Conservation (phyloP, 129 eudicot genomes). For the Deinandra increscens region DNA sequence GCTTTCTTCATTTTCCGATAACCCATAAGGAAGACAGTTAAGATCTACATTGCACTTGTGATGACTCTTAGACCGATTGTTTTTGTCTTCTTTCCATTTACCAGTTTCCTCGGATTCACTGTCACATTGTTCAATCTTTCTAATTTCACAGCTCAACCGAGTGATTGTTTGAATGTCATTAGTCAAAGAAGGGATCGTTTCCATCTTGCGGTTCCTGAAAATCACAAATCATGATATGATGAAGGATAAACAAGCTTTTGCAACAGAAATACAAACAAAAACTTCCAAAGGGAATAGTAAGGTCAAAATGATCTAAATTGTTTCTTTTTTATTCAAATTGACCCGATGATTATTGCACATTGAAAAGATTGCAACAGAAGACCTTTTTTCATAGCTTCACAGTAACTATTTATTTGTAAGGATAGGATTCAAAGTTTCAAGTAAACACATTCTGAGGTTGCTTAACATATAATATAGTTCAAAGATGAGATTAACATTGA, state of each 20-base stretch:
- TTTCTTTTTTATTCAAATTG: too few species aligned
- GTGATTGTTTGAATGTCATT: constrained; percentile 39
- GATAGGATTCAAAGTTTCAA: neutral
- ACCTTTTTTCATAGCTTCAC: neutral
- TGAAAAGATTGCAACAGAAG: neutral
- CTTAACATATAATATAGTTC: neutral
- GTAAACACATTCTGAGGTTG: neutral
- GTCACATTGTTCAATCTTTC: constrained; percentile 12
- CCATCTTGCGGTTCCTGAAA: constrained; percentile 46
- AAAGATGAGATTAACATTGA: neutral
- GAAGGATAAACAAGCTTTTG: neutral
- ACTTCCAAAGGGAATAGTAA: too few species aligned
- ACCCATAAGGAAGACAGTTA: constrained; percentile 40
- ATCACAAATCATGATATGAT: constrained; percentile 7
- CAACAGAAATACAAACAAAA: too few species aligned
- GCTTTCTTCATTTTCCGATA: constrained; percentile 40
- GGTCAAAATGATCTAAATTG: too few species aligned
- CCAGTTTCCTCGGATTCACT: constrained; percentile 30
- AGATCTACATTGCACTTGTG: constrained; percentile 45
- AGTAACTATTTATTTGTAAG: neutral
- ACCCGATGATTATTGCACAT: too few species aligned
- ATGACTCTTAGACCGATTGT: constrained; percentile 20
- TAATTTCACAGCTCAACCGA: constrained; percentile 21
- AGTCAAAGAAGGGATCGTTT: constrained; percentile 43
- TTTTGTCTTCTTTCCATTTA: constrained; percentile 27